Base-by-base conservation (phyloP, 768 basidiomycete genomes). In the Astraeus odoratus region DNA sequence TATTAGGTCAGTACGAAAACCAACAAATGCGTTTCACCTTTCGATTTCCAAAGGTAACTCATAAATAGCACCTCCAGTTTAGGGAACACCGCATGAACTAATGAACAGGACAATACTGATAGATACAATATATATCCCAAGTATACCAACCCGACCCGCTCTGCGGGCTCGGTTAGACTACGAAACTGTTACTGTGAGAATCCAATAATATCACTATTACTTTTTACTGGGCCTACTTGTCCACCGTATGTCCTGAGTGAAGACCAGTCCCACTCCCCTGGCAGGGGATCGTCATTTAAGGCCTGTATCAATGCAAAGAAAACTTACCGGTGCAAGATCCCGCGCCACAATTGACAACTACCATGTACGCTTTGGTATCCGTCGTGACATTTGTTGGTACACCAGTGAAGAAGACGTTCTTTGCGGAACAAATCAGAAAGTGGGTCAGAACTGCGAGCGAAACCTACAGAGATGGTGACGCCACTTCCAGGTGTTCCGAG, bases 401-500 rank as follows among this genome's bases (percentile, higher is more conserved):
- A 4, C 64, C 46, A 38, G 59, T 52, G 56, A 83, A 81, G 53
- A 66, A 74, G 52, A 83, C 60, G 49, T 65, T 68, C 74, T 81
- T 41, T 38, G 16, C 12, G 4, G 5, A 31, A 31, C 3, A n/a
- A 25, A 6, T 6, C 5, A n/a, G 35, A 4, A 7, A 24, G 8
- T n/a, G 3, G 15, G 29, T n/a, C n/a, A n/a, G n/a, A n/a, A n/a
- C 29, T n/a, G 25, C n/a, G 23, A 23, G 15, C n/a, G 19, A 22
- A 10, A 57, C 73, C 50, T 50, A 81, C 79, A 16, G 73, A 80
- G 51, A 83, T 62, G n/a, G 50, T 59, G 10, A 79, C 75, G 3
- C 80, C 80, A 13, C 57, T 75, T 24, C 80, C 80, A 3, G 82
- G 77, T 0, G 66, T 74, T 15, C 75, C 74, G 13, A 78, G 52